Base-by-base conservation (phyloP, 306 rosid species). In the Prunus armeniaca region DNA sequence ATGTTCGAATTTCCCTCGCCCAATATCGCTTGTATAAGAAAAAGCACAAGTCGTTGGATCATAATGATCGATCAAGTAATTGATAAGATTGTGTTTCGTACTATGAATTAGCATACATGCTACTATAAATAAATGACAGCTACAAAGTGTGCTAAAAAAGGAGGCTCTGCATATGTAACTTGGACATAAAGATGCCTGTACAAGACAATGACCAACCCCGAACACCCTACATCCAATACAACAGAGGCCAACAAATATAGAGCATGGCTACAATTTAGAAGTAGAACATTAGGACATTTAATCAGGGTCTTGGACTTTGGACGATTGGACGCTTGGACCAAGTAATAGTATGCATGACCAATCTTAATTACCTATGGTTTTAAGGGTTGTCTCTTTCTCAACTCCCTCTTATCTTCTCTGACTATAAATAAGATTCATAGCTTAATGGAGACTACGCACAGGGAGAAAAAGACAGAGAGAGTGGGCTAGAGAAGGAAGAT, bases 161-260 rank as follows among this genome's bases (percentile, higher is more conserved):
- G 41, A 68, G 57, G 11, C 18, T 51, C 15, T 24, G 14, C 66
- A 9, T 13, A 32, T 25, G 30, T 75, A 2, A 34, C 45, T 38
- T 41, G 4, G 12, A 63, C 43, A 76, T 17, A 49, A 27, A 47
- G 52, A 50, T 11, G 58, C 65, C 57, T 52, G 25, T 14, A 61
- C 38, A 10, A 10, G 73, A 78, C 47, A 73, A 55, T 27, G 82
- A 77, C 85, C 41, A 69, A 75, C 57, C 12, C 43, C 54, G 12
- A 38, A 38, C 9, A 38, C 43, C 9, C 43, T 38, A 1, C 19
- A 52, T 15, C 41, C 0, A 51, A 67, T 43, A 56, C 15, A 51
- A 17, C 4, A 17, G 56, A 43, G 27, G 18, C 9, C 9, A 3
- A 43, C 9, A 43, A 13, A 12, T 25, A 79, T 27, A 46, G 24